These are phyloP conservation scores for Lecanicillium sp. DNA, from an alignment of 2,329 filamentous ascomycete genomes.

Conservation along the genomic window DNA sequence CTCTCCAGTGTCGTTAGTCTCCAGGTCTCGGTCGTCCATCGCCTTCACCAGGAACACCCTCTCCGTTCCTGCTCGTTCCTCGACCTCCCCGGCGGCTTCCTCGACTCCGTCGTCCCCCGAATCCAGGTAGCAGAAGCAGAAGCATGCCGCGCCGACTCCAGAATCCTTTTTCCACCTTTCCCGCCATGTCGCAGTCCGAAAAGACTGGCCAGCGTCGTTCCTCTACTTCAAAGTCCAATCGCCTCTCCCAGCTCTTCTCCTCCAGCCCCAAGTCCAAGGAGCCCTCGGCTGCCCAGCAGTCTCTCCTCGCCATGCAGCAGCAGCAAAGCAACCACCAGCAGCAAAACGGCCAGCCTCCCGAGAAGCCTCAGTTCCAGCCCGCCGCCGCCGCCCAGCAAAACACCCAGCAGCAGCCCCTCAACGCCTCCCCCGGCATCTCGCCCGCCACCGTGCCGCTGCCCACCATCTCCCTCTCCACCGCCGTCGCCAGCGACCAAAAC, in stretches of 20 bases:
- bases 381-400: neutral
- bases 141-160: constrained; percentile 55
- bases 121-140: constrained; percentile 17
- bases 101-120: neutral
- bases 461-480: constrained; percentile 86
- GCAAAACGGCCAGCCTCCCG: neutral
- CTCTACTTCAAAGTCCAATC: constrained; percentile 64
- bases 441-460: constrained; percentile 73
- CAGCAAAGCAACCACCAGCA: constrained; percentile 24
- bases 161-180: constrained; percentile 50
- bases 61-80: neutral
- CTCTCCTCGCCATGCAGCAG: constrained; percentile 62
- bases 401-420: constrained; percentile 17
- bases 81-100: neutral
- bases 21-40: neutral
- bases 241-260: constrained; percentile 77
- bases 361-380: neutral
- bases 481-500: constrained; percentile 66
- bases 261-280: constrained; percentile 71
- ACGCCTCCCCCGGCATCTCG: constrained; percentile 56
- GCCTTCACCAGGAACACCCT: neutral
- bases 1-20: neutral
- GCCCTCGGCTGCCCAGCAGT: constrained; percentile 58
- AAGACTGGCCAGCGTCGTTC: constrained; percentile 50
- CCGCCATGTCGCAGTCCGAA: constrained; percentile 41